Conservation (phyloP, 2,329 filamentous ascomycete genomes). For the Apiospora saccharicola region DNA sequence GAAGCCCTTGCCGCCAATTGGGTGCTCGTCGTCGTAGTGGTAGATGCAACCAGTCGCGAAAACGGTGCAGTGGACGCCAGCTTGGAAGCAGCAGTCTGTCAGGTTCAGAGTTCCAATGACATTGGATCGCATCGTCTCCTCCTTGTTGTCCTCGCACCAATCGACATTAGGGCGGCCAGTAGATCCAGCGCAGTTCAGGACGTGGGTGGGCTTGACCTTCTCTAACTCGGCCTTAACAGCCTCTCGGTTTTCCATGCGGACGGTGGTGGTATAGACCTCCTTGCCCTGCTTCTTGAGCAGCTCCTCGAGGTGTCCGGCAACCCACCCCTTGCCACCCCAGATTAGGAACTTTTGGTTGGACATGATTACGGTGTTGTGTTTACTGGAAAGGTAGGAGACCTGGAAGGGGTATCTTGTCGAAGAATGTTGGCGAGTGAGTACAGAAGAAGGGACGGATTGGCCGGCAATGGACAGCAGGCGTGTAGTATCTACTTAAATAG, state of each 20-base stretch:
- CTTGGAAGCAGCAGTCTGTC: constrained; percentile 65
- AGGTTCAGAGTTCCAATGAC: constrained; percentile 71
- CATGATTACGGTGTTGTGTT: constrained; percentile 10
- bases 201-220: constrained; percentile 68
- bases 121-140: constrained; percentile 72
- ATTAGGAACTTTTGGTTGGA: constrained; percentile 21
- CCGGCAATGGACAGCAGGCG: background rate
- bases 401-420: background rate
- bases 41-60: constrained; percentile 75
- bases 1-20: constrained; percentile 66
- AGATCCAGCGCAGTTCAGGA: constrained; percentile 71
- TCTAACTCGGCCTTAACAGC: constrained; percentile 64
- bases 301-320: constrained; percentile 64
- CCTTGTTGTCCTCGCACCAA: constrained; percentile 75
- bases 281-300: constrained; percentile 67
- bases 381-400: background rate
- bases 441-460: background rate
- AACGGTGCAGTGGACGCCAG: constrained; percentile 68
- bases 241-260: constrained; percentile 71
- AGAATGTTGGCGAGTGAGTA: background rate
- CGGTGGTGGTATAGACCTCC: constrained; percentile 65
- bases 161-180: constrained; percentile 74
- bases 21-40: constrained; percentile 67
- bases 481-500: constrained; percentile 10
- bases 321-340: constrained; percentile 57